Conservation (phyloP, 345 rosid species). For the Isatis tinctoria region DNA sequence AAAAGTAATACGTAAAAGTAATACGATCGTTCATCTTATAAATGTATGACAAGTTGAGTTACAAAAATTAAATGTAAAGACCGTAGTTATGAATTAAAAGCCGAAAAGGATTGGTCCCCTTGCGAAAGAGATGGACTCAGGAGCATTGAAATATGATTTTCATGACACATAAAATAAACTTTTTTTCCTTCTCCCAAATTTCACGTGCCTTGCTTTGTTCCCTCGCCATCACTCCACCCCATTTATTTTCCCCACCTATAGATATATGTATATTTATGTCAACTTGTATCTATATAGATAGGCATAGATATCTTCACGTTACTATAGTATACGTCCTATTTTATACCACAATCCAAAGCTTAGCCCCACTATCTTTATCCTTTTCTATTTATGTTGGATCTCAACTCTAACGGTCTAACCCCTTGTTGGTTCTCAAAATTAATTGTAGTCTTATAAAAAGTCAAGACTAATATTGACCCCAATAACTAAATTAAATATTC, state of each 20-base stretch:
- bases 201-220: conserved; percentile 36
- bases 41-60: conserved; percentile 24
- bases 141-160: conserved; percentile 27
- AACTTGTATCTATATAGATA: conserved; percentile 4
- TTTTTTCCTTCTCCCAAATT: conserved; percentile 12
- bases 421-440: not conserved
- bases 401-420: not conserved
- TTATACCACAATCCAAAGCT: conserved; percentile 15
- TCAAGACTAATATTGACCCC: not conserved
- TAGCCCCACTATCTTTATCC: conserved; percentile 9
- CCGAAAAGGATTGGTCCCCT: conserved; percentile 29
- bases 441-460: not conserved
- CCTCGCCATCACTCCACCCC: conserved; percentile 35
- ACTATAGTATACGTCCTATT: not conserved
- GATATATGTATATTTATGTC: not conserved
- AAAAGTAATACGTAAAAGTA: too few species aligned
- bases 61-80: conserved; percentile 17
- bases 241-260: conserved; percentile 29
- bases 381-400: not conserved
- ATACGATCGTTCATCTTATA: conserved; percentile 18
- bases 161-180: conserved; percentile 2
- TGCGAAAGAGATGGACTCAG: conserved; percentile 19
- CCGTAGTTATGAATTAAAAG: conserved; percentile 18
- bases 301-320: not conserved
- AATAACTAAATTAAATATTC: too few species aligned